Base-by-base conservation (phyloP, 306 rosid species). In the Acacia confusa region DNA sequence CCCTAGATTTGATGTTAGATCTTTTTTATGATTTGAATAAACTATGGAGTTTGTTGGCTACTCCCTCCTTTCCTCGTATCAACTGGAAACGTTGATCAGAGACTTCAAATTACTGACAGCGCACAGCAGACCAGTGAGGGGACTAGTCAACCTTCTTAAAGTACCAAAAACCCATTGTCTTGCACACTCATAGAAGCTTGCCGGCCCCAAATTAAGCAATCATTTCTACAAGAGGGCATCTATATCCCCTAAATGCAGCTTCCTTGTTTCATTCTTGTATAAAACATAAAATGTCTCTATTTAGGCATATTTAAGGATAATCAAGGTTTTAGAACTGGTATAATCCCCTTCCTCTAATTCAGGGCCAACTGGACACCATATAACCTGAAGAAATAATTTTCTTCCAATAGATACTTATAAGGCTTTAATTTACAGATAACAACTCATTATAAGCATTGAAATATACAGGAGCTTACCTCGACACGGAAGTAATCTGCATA, bases 401-500 rank as follows among this genome's bases (percentile, higher is more conserved):
- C 34, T 7, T 24, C 9, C 27, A 79, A 40, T 30, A 48, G 16
- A 61, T 76, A 0, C 9, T 5, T 76, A 76, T 22, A n/a, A 22
- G 19, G 68, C 69, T 24, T 7, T 72, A 82, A 67, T 77, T 60
- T 61, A 82, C 43, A 36, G 48, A 47, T 77, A 79, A 79, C 58
- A 32, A 32, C 32, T n/a, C 70, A 63, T 40, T 72, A 17, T 78
- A 15, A 69, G 58, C 57, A 66, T 77, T 28, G 66, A 34, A 70
- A 60, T 69, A n/a, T 47, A 67, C 52, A 10, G 81, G 76, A 79
- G 67, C 28, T 79, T 91, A 95, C 99, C 99, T 93, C 94, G 75
- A 95, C 99, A 24, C 83, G 90, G 61, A 95, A 95, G 85, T 93
- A 95, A 86, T 95, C 99, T 80, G 89, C 81, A 68, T 92, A 95